Conservation (phyloP, 495 filamentous ascomycete species). For the Hypomontagnella monticulosa region DNA sequence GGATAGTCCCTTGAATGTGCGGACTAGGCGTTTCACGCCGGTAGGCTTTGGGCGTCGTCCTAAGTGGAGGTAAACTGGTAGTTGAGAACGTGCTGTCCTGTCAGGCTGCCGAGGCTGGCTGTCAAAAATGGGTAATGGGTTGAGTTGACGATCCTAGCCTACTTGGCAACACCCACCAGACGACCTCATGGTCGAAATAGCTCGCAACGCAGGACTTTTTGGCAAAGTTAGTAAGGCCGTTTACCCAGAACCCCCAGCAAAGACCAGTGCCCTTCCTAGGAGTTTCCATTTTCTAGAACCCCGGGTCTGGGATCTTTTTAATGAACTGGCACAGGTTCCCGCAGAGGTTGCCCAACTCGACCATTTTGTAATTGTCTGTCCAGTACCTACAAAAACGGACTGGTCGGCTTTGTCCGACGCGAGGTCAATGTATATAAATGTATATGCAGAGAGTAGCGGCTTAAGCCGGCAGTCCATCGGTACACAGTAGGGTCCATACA, state of each 20-base stretch:
- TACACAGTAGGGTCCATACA: not conserved
- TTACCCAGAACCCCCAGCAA: conserved; percentile 9
- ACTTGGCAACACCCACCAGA: conserved; percentile 23
- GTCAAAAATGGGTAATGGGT: conserved; percentile 15
- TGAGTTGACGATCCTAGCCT: conserved; percentile 29
- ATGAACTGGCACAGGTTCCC: not conserved
- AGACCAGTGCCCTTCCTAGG: not conserved
- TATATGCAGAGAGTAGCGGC: conserved; percentile 9
- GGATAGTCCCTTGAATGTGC: conserved; percentile 13
- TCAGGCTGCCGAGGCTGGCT: conserved; percentile 8
- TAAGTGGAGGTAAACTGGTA: conserved; percentile 25
- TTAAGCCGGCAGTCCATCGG: conserved; percentile 3
- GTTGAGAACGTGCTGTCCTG: conserved; percentile 17
- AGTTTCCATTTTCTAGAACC: conserved; percentile 13
- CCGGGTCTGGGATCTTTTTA: not conserved
- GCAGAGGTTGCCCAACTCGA: conserved; percentile 8
- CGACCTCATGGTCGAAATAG: not conserved
- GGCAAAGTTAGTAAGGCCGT: conserved; percentile 8
- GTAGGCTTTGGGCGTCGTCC: conserved; percentile 21
- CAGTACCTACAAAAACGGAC: not conserved
- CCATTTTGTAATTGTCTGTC: not conserved
- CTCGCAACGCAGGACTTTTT: not conserved
- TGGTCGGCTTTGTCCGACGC: conserved; percentile 1
- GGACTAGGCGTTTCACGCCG: conserved; percentile 34
- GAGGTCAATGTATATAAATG: conserved; percentile 2